These are phyloP conservation scores for Hymenoscyphus infarciens DNA, from an alignment of 2,329 filamentous ascomycete genomes.

Conservation along the genomic window DNA sequence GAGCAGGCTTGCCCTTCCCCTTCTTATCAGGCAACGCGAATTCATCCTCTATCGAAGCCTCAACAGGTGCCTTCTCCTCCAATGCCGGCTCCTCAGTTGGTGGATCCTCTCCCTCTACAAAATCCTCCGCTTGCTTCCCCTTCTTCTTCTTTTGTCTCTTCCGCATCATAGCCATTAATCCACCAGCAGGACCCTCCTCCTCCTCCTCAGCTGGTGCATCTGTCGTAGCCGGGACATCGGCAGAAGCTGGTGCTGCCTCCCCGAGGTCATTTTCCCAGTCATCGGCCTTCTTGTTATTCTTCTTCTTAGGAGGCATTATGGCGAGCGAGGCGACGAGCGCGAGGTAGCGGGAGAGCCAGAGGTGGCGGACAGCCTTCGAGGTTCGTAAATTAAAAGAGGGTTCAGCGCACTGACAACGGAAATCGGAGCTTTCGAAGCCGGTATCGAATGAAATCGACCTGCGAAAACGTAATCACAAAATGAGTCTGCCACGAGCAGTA, in stretches of 20 bases:
- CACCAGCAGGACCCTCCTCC: constrained; percentile 49
- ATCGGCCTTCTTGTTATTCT: constrained; percentile 82
- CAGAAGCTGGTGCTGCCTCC: constrained; percentile 60
- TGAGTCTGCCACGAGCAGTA: background rate
- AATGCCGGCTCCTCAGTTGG: constrained; percentile 40
- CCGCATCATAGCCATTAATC: constrained; percentile 74
- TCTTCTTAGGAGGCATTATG: constrained; percentile 91
- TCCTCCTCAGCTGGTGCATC: constrained; percentile 47
- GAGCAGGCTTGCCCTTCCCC: constrained; percentile 56
- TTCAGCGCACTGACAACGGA: background rate
- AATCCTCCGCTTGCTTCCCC: constrained; percentile 66
- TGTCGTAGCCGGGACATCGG: constrained; percentile 42
- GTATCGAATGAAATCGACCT: background rate
- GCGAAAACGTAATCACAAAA: background rate
- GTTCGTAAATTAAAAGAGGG: background rate
- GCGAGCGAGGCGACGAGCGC: too few relatives aligned
- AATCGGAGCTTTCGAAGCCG: background rate
- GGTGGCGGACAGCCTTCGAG: background rate
- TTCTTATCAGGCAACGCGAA: constrained; percentile 76
- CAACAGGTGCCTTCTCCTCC: constrained; percentile 69
- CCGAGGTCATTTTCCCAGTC: constrained; percentile 95
- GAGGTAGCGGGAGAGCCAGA: too few relatives aligned
- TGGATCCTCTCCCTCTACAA: constrained; percentile 65
- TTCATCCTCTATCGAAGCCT: constrained; percentile 80
- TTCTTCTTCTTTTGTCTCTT: constrained; percentile 78